Evolutionary conservation across 2,329 filamentous ascomycete genomes (phyloP).

Genomic region (Ophiostoma angusticollis): DNA sequence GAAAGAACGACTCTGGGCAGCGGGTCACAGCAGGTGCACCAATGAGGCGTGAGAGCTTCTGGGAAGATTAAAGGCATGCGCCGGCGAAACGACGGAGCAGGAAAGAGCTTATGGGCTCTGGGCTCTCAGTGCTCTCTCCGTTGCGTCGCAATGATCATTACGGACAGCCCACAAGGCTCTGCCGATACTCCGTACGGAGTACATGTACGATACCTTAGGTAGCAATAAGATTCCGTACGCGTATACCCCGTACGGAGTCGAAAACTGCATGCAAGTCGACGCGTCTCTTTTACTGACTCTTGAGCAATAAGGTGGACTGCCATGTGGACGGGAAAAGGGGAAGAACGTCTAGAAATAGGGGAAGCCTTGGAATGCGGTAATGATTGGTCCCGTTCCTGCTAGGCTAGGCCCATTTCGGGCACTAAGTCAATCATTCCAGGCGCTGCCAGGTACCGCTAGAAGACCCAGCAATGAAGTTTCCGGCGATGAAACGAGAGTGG

Average conservation of each 20-base stretch:
- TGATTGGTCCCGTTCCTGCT: conserved; percentile 2
- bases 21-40: no score
- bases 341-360: conserved; percentile 7
- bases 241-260: no score
- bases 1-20: background rate
- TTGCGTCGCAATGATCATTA: no score
- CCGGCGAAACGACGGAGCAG: background rate
- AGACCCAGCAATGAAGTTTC: background rate
- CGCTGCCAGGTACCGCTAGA: conserved; percentile 2
- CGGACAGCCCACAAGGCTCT: no score
- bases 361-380: background rate
- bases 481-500: conserved; percentile 10
- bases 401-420: conserved; percentile 1
- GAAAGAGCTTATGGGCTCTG: background rate
- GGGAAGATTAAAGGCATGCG: conserved; percentile 5
- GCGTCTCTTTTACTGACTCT: no score
- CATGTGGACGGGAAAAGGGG: conserved; percentile 3
- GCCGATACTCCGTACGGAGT: no score
- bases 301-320: no score
- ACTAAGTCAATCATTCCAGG: background rate
- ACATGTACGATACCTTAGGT: no score
- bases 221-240: no score
- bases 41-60: background rate
- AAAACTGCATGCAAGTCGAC: no score
- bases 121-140: no score